Evolutionary conservation across 495 filamentous ascomycete species (phyloP), one percentile per base, ranked within the genome.

Genomic region (Cairneyella variabilis): DNA sequence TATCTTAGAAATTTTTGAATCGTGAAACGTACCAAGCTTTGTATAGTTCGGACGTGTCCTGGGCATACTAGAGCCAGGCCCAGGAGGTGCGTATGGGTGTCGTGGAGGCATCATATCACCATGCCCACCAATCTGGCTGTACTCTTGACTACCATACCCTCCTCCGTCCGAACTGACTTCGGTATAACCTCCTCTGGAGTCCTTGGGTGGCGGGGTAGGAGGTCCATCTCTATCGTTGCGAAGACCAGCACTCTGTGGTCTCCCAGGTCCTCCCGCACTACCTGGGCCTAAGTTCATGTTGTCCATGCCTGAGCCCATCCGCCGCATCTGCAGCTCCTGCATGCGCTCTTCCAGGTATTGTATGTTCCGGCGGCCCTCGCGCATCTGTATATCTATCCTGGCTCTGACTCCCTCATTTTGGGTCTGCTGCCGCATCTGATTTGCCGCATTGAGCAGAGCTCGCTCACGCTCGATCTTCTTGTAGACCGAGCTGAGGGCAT

Each of bases 381-480:
- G 88, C 65, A 99, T 93, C 72, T 96, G 88, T 48, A 83, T 84
- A 56, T 97, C 92, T 60, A 93, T 83, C 54, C 88, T 82, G 56
- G 91, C 88, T 62, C 91, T 88, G 53, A 97, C 91, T 50, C 83
- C 73, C 50, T 88, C 85, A 69, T 99, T 97, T 71, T 89, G 83
- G 62, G 92, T 96, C 64, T 91, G 90, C 73, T 90, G 88, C 76
- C 91, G 86, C 89, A 99, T 95, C 53, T 86, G 80, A 66, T 89
- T 89, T 47, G 95, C 95, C 60, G 89, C 91, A 70, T 89, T 85
- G 77, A 99, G 93, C 60, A 99, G 82, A 62, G 86, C 86, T 77
- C 92, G 91, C 71, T 99, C 95, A 69, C 93, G 83, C 78, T 97
- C 90, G 72, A 97, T 97, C 89, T 99, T 97, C 73, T 83, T 86